Conservation (phyloP, 441 rosid species). For the Erysimum cheiri region DNA sequence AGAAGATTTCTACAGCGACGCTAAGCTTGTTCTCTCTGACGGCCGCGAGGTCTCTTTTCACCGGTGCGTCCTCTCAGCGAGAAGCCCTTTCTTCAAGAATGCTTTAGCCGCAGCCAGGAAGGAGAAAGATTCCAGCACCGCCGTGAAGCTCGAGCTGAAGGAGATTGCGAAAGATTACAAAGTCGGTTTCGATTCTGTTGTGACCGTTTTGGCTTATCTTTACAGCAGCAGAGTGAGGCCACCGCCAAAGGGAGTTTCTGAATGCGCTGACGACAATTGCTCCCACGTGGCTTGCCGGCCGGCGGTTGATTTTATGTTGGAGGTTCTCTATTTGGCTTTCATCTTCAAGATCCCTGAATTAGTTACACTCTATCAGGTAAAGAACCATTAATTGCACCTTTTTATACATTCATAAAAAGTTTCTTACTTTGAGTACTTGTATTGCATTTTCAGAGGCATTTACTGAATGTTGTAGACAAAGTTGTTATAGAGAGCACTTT, state of each 20-base stretch:
- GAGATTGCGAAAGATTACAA: constrained; percentile 59
- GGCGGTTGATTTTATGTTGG: constrained; percentile 66
- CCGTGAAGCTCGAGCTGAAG: constrained; percentile 55
- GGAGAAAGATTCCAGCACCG: constrained; percentile 31
- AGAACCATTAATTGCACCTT: neutral
- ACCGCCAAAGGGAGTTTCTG: constrained; percentile 54
- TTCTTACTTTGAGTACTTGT: neutral
- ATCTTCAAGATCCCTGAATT: constrained; percentile 68
- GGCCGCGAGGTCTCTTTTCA: constrained; percentile 68
- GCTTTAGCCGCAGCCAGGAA: constrained; percentile 45
- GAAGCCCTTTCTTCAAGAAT: constrained; percentile 64
- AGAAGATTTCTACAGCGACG: constrained; percentile 67
- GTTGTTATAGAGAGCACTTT: constrained; percentile 62
- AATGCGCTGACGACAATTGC: constrained; percentile 78
- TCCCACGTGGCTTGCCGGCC: constrained; percentile 81
- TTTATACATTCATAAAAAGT: too few species aligned
- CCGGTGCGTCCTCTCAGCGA: constrained; percentile 76
- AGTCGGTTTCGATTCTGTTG: constrained; percentile 63
- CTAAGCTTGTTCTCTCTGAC: constrained; percentile 52
- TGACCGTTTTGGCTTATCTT: constrained; percentile 65
- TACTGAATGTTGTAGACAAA: constrained; percentile 65
- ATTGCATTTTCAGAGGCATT: constrained; percentile 59
- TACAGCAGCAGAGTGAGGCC: constrained; percentile 74
- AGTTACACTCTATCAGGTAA: constrained; percentile 71
- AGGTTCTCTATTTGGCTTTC: constrained; percentile 75